Evolutionary conservation across 257 asterid species (phyloP).

Genomic region (Solanum piurae): DNA sequence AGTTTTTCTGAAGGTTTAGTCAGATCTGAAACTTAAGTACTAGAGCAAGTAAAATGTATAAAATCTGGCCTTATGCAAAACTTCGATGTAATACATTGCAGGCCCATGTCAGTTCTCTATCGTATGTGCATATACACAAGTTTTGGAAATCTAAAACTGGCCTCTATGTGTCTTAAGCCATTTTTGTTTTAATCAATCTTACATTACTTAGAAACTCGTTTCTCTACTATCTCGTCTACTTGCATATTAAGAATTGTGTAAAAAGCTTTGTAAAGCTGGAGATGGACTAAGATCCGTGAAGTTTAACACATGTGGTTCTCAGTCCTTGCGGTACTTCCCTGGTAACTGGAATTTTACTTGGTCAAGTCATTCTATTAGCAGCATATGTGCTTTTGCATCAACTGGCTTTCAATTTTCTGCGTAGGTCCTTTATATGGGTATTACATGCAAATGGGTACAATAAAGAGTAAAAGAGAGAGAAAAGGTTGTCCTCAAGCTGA

Average conservation of each 20-base stretch:
- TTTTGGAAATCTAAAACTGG: background rate
- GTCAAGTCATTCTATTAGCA: background rate
- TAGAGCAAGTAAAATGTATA: background rate
- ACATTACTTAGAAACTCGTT: background rate
- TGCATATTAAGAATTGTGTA: background rate
- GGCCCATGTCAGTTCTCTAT: background rate
- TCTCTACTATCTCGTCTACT: background rate
- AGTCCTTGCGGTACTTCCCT: background rate
- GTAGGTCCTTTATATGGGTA: background rate
- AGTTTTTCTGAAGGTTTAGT: background rate
- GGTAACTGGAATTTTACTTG: background rate
- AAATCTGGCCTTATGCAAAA: background rate
- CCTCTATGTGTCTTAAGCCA: background rate
- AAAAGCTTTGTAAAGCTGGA: background rate
- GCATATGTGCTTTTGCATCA: background rate
- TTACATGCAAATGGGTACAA: background rate
- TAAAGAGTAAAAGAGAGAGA: background rate
- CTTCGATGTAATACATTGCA: background rate
- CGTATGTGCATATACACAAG: background rate
- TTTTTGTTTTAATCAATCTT: background rate
- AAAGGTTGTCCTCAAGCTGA: background rate
- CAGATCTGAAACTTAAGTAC: background rate
- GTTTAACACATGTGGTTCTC: background rate
- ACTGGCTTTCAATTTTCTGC: background rate
- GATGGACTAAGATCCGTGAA: background rate